Evolutionary conservation across 2,329 filamentous ascomycete genomes (phyloP), one percentile per base, ranked within the genome.

Genomic region (Aspergillus quadricinctus): DNA sequence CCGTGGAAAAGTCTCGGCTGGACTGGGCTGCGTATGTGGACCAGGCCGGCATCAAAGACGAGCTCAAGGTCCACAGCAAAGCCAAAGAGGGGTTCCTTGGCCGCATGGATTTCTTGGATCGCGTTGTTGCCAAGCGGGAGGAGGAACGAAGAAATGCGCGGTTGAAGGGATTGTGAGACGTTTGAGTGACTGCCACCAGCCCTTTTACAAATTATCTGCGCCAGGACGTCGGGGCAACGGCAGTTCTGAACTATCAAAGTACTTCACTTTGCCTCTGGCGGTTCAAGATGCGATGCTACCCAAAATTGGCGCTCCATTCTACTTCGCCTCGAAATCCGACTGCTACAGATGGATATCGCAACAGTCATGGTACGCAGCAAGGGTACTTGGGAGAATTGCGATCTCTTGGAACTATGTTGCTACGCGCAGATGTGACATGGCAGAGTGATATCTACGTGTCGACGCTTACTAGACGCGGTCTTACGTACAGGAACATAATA

Each of bases 1-100:
- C 84, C 0, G 83, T 88, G 50, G 83, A 86, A 70, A 88, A 87
- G 70, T 85, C 82, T 29, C 80, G 83, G 53, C 73, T 87, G 64
- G 85, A 88, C 63, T 88, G 85, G 85, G 83, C 82, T 21, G 79
- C 80, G 10, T 86, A 85, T 64, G 84, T 88, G 43, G 82, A 86
- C 65, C 73, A 81, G 53, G 81, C 81, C 48, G 83, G 84, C 29
- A 80, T 87, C 56, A 79, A 80, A 55, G 83, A 85, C 56, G 85
- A 88, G 68, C 69, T 88, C 65, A 80, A 82, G 54, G 78, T 78
- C 48, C 83, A 86, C 67, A 83, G 82, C 59, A 84, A 83, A 67
- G 83, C 83, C 10, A 86, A 85, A 65, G 80, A 82, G 54, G 82
- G 82, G 0, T 88, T 85, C 69, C 70, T 86, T 64, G 81, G 78